These are phyloP conservation scores for Naganishia albida DNA, from an alignment of 1,284 basidiomycete genomes.

Conservation along the genomic window DNA sequence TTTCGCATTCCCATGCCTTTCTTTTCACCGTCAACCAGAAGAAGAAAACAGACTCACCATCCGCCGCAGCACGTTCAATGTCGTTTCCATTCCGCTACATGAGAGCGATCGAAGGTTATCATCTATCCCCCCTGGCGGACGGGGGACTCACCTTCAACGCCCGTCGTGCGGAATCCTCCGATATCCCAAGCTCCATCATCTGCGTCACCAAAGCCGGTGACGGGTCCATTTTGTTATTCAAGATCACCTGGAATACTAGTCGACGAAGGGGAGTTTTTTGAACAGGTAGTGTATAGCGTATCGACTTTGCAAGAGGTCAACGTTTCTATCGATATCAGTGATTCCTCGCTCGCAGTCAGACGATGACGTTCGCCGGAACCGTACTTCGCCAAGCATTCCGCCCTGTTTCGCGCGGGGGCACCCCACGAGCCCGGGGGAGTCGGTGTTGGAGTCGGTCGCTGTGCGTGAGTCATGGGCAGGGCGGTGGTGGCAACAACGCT, in stretches of 20 bases:
- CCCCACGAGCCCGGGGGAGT: too few relatives aligned
- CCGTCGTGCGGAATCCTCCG: slow-evolving; percentile 27
- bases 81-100: slow-evolving; percentile 19
- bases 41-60: slow-evolving; percentile 20
- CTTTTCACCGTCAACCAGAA: neutral
- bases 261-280: neutral
- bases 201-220: slow-evolving; percentile 23
- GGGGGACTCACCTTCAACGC: slow-evolving; percentile 32
- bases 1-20: neutral
- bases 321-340: too few relatives aligned
- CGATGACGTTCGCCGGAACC: too few relatives aligned
- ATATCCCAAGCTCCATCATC: slow-evolving; percentile 29
- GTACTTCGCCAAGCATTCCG: too few relatives aligned
- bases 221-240: slow-evolving; percentile 12
- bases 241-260: neutral
- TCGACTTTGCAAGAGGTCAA: too few relatives aligned
- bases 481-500: too few relatives aligned
- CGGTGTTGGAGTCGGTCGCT: too few relatives aligned
- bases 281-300: too few relatives aligned
- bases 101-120: neutral
- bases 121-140: neutral
- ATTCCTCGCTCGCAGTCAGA: too few relatives aligned
- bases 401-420: too few relatives aligned
- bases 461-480: too few relatives aligned
- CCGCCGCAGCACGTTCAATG: slow-evolving; percentile 18